Evolutionary conservation across 768 basidiomycete species (phyloP), one percentile per base, ranked within the genome.

Genomic region (Amanita molliuscula): DNA sequence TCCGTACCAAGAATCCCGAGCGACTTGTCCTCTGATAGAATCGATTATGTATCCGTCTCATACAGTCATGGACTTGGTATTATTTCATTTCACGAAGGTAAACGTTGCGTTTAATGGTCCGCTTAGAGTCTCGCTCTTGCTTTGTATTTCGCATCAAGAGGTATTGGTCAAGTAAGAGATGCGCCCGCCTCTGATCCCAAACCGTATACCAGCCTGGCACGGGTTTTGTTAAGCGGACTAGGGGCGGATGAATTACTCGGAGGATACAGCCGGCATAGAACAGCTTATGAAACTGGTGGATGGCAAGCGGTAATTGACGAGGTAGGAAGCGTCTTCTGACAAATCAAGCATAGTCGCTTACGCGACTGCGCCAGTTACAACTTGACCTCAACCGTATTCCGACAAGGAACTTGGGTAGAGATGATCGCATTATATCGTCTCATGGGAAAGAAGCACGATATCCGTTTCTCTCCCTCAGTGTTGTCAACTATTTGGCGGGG

Each of bases 181-280:
- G 44, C 59, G 10, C 54, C 61, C 1, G 66, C 62, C n/a, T 62
- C 65, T 1, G 61, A 69, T 3, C 64, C 74, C 2, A 58, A 58
- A 16, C 67, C 71, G 6, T 95, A 96, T 65, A 73, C 67, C 0
- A 93, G 86, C 54, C 63, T 72, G 6, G 91, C 96, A 0, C 77
- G 79, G 38, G 92, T 98, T 0, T 68, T 97, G 7, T 67, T 99
- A 21, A 94, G 82, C 54, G 96, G 96, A 1, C 70, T 99, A 6
- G 96, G 96, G 0, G 89, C 96, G 1, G 96, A 99, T 61, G 96
- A 99, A 62, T 73, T 97, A 35, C 72, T 99, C 4, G 96, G 93
- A 2, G 96, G 96, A 1, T 99, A 99, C 63, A 78, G 88, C 2
- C 74, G 96, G 51, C 93, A 97, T 67, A 77, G 90, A 6, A 77